Conservation (phyloP, 2,329 filamentous ascomycete genomes). For the Gnomoniopsis sp. region DNA sequence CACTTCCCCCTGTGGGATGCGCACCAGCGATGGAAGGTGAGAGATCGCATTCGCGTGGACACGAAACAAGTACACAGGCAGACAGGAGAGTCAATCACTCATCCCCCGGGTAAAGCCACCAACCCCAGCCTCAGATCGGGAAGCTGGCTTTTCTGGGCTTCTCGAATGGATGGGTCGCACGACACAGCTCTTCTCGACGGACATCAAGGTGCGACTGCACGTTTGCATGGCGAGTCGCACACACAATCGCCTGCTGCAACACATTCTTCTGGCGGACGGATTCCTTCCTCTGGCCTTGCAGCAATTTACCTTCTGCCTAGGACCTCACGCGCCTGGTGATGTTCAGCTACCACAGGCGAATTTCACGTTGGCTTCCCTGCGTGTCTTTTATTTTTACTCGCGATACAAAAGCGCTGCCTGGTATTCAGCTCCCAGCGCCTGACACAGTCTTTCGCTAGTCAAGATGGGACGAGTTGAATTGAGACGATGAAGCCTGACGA, state of each 20-base stretch:
- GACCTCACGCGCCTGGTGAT: background rate
- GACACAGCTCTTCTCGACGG: background rate
- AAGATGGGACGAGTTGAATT: slow-evolving; percentile 8
- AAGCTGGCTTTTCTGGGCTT: slow-evolving; percentile 4
- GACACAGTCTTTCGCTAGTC: background rate
- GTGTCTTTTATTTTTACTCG: background rate
- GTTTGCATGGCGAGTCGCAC: background rate
- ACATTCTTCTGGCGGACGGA: background rate
- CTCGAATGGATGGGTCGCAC: background rate
- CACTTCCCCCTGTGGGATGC: background rate
- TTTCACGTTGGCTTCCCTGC: slow-evolving; percentile 5
- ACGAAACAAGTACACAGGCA: too few species aligned
- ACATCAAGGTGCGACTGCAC: slow-evolving; percentile 13
- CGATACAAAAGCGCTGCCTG: background rate
- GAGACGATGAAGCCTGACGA: slow-evolving; percentile 13
- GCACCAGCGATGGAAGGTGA: background rate
- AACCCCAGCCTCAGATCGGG: background rate
- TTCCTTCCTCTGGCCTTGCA: background rate
- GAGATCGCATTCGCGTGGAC: background rate
- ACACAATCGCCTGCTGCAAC: background rate
- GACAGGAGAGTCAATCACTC: background rate
- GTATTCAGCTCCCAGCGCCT: background rate
- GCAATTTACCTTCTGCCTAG: background rate
- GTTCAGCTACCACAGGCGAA: too few species aligned
- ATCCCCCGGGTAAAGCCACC: background rate